phyloP scores from a whole-genome alignment of 2,329 filamentous ascomycete genomes.

The Pseudogymnoascus sp. region DNA sequence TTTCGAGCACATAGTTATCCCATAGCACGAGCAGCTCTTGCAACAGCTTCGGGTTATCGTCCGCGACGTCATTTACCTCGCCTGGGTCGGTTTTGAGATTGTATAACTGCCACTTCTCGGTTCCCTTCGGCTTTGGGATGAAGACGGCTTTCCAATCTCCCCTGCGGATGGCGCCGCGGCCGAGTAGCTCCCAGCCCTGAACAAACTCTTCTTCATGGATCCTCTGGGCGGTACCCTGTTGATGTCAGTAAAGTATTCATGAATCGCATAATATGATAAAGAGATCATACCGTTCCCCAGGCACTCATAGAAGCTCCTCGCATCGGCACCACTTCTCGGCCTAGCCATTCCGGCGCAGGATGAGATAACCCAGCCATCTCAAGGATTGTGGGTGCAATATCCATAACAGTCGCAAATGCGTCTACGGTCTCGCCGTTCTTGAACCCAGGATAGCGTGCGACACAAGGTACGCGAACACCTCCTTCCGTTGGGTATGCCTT shows the following conservation, averaged over 20 bases:
- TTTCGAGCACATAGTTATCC: conserved; percentile 51
- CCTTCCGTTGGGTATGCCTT: conserved; percentile 35
- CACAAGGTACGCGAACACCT: conserved; percentile 31
- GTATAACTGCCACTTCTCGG: conserved; percentile 50
- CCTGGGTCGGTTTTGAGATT: conserved; percentile 44
- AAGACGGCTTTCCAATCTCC: conserved; percentile 51
- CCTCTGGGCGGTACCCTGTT: conserved; percentile 23
- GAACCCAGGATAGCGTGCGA: conserved; percentile 26
- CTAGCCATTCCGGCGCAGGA: conserved; percentile 33
- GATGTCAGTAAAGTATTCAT: conserved; percentile 14
- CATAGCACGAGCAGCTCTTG: conserved; percentile 43
- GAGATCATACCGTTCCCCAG: conserved; percentile 24
- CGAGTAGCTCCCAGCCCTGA: conserved; percentile 49
- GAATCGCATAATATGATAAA: not conserved
- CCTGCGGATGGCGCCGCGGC: conserved; percentile 42
- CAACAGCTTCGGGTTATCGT: conserved; percentile 35
- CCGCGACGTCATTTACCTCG: conserved; percentile 39
- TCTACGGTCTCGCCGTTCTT: conserved; percentile 21
- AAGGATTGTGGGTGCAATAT: conserved; percentile 34
- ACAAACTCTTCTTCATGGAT: conserved; percentile 45
- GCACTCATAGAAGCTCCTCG: conserved; percentile 40
- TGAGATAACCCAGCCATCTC: conserved; percentile 34
- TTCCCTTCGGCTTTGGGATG: conserved; percentile 47
- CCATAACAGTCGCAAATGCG: conserved; percentile 34
- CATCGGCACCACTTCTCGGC: conserved; percentile 42